Percentiles rank a stretch among this genome's conserved stretches.
Conservation (phyloP, 306 rosid genomes). For the Vachellia collinsii region DNA sequence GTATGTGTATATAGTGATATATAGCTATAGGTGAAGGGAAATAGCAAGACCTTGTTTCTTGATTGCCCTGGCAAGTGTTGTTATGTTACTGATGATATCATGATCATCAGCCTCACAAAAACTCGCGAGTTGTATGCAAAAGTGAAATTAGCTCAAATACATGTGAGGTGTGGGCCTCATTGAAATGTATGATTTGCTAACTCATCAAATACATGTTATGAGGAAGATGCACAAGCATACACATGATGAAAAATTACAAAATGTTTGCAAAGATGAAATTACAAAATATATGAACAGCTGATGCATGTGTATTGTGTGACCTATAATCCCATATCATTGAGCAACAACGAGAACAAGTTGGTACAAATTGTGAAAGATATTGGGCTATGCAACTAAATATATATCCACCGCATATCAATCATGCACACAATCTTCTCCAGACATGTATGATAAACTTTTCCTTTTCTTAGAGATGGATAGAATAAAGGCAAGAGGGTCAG, state of each 20-base stretch:
- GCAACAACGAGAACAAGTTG: background rate
- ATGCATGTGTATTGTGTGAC: background rate
- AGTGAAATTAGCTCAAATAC: too few species aligned
- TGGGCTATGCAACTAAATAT: background rate
- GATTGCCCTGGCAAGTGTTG: too few species aligned
- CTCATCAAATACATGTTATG: background rate
- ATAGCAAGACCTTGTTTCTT: too few species aligned
- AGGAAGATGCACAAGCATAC: background rate
- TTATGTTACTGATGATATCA: too few species aligned
- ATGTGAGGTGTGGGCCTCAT: too few species aligned
- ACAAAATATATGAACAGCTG: background rate
- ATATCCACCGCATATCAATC: background rate
- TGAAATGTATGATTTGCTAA: too few species aligned
- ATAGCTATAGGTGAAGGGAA: too few species aligned
- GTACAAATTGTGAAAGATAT: background rate
- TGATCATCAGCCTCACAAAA: too few species aligned
- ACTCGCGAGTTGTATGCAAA: too few species aligned
- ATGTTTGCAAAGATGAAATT: background rate
- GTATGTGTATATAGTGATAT: too few species aligned
- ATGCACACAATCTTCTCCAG: background rate
- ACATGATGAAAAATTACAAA: background rate
- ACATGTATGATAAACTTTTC: background rate
- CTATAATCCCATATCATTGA: background rate
- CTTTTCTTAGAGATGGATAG: constrained; percentile 32
- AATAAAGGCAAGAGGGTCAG: constrained; percentile 44